Base-by-base conservation (phyloP, 1,284 basidiomycete species). In the Chalciporus sp. region DNA sequence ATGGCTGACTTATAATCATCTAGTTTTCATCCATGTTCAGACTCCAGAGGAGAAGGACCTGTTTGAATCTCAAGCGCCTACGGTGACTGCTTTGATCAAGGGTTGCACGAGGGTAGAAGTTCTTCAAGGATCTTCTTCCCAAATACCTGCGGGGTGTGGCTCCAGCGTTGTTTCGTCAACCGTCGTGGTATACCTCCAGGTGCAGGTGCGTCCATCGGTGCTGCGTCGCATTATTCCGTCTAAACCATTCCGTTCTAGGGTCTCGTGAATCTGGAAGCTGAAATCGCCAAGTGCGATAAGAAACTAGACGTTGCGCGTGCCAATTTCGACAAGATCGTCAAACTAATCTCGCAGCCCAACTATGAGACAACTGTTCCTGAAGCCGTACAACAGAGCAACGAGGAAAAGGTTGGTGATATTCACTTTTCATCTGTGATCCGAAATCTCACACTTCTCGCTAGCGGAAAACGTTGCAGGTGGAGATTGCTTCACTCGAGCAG, bases 81-180 rank as follows among this genome's bases (percentile, higher is more conserved):
- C 95, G 11, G 90, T 97, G 56, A 74, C 84, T 16, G 83, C 92
- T 11, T 79, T 99, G 44, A 92, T 89, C 61, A 99, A 98, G 75
- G 94, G 94, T 19, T 92, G 92, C 74, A 92, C 91, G 63, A 80
- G 76, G 47, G 82, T 86, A 31, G 74, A 76, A 45, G 81, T 94
- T 47, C 79, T 93, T 23, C 72, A 79, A 19, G 71, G 78, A 20
- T 65, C 80, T 23, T 67, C 70, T 19, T 76, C 79, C 47, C 85
- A 90, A 49, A 81, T 99, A 41, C 95, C 95, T 0, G 77, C 83
- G 2, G 97, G 96, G 14, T 98, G 95, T 69, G 95, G 94, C 4
- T 91, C 91, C 3, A 81, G 84, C 49, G 84, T 92, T 28, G 83
- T 99, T 33, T 88, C 86, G 1, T 76, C 88, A 11, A 86, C 87